These are phyloP conservation scores for Paraurostyla sp. DNA, from an alignment of 73 alveolate species.

Conservation along the genomic window DNA sequence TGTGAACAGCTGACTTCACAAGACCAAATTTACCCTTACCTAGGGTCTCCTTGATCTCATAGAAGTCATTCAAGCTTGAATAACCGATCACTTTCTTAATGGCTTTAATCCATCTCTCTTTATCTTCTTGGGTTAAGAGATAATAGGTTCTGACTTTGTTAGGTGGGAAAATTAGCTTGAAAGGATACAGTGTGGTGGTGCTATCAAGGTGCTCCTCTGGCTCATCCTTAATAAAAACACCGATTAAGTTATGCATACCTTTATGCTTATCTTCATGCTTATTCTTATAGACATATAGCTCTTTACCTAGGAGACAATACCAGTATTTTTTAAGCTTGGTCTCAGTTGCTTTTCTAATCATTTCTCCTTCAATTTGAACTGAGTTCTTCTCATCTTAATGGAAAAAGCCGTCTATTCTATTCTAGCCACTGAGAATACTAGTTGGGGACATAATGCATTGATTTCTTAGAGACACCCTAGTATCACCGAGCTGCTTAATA, in stretches of 20 bases:
- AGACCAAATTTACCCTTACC: conserved; percentile 94
- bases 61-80: conserved; percentile 86
- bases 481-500: neutral
- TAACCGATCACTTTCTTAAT: conserved; percentile 90
- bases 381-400: conserved; percentile 52
- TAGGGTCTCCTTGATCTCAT: conserved; percentile 83
- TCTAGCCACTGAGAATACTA: neutral
- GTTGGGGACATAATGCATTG: conserved; percentile 48
- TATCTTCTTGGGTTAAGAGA: conserved; percentile 80
- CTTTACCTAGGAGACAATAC: conserved; percentile 84
- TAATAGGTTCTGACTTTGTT: conserved; percentile 83
- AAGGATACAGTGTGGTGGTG: conserved; percentile 75
- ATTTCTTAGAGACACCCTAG: neutral
- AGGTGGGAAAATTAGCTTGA: conserved; percentile 83
- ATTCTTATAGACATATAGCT: conserved; percentile 82
- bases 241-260: conserved; percentile 87
- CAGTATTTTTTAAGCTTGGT: conserved; percentile 84
- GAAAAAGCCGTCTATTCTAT: conserved; percentile 48
- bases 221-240: conserved; percentile 82
- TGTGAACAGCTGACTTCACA: conserved; percentile 85
- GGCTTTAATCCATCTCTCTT: conserved; percentile 83
- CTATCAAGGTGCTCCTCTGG: conserved; percentile 79
- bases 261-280: conserved; percentile 81
- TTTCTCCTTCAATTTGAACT: conserved; percentile 83
- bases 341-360: conserved; percentile 81